phyloP scores from a whole-genome alignment of 192 early-diverging fungal species.

The Linnemannia elongata region DNA sequence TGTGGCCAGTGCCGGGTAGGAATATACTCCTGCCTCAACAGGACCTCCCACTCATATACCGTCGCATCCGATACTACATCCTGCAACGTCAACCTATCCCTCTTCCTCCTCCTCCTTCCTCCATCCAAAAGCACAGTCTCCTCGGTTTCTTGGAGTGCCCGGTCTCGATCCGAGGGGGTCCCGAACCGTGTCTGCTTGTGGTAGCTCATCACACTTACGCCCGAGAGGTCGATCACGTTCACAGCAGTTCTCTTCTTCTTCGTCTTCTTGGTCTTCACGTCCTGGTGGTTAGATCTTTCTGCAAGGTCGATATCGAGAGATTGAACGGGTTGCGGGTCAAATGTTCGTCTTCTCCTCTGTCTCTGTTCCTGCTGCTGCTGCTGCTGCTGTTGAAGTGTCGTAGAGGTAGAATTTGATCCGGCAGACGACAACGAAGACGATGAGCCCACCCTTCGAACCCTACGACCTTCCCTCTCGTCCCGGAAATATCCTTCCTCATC shows the following conservation, averaged over 20 bases:
- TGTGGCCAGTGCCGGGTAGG: slow-evolving; percentile 27
- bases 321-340: neutral
- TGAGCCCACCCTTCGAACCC: neutral
- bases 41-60: slow-evolving; percentile 35
- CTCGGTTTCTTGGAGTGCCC: neutral
- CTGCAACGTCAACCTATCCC: slow-evolving; percentile 10
- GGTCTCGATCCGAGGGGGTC: neutral
- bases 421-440: neutral
- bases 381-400: neutral
- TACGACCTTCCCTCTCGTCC: neutral
- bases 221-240: slow-evolving; percentile 34
- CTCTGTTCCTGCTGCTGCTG: neutral
- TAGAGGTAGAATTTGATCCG: neutral
- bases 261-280: neutral
- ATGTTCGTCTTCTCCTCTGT: neutral
- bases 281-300: no score
- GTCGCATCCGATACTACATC: slow-evolving; percentile 45
- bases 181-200: slow-evolving; percentile 23
- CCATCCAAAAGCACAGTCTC: neutral
- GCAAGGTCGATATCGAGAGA: no score
- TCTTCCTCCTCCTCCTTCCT: neutral
- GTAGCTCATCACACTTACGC: slow-evolving; percentile 19
- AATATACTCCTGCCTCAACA: slow-evolving; percentile 21
- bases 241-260: slow-evolving; percentile 1
- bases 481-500: neutral